Evolutionary conservation across 495 filamentous ascomycete species (phyloP), one percentile per base, ranked within the genome.

Genomic region (Elaphomyces granulatus): DNA sequence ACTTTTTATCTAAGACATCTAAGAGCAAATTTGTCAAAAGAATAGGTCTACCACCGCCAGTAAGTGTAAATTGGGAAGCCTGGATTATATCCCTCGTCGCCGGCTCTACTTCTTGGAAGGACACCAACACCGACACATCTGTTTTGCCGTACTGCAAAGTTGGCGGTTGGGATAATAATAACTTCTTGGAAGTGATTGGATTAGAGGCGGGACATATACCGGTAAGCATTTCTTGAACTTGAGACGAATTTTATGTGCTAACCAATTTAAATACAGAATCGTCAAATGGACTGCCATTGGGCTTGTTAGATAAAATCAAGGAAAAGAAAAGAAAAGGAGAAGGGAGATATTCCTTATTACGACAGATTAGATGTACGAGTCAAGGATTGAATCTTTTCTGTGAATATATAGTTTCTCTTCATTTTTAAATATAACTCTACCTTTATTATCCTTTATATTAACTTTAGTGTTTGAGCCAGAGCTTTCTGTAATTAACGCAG

Each of bases 261-360:
- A 40, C 21, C 15, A 40, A 4, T 10, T 8, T 10, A 15, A 7
- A 35, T 17, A 19, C 8, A 40, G 37, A 40, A 40, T 40, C 37
- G 37, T 10, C 37, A 40, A 15, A 40, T 40, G 37, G 37, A 40
- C 4, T 40, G 37, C 15, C 37, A 40, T 32, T 40, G 37, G 37
- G 17, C 20, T n/a, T 40, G 37, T 23, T 40, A 32, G n/a, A n/a
- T n/a, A n/a, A n/a, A n/a, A n/a, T n/a, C n/a, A n/a, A n/a, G n/a
- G n/a, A n/a, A n/a, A n/a, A n/a, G n/a, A n/a, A n/a, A n/a, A n/a
- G n/a, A n/a, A n/a, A n/a, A n/a, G n/a, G n/a, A n/a, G n/a, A n/a
- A n/a, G n/a, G n/a, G n/a, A n/a, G n/a, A n/a, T n/a, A n/a, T n/a
- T n/a, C n/a, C n/a, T n/a, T n/a, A n/a, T n/a, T n/a, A n/a, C n/a